Percentiles rank a stretch among this genome's conserved stretches.
Conservation (phyloP, 2,329 filamentous ascomycete species). For the Paraconiothyrium brasiliense region DNA sequence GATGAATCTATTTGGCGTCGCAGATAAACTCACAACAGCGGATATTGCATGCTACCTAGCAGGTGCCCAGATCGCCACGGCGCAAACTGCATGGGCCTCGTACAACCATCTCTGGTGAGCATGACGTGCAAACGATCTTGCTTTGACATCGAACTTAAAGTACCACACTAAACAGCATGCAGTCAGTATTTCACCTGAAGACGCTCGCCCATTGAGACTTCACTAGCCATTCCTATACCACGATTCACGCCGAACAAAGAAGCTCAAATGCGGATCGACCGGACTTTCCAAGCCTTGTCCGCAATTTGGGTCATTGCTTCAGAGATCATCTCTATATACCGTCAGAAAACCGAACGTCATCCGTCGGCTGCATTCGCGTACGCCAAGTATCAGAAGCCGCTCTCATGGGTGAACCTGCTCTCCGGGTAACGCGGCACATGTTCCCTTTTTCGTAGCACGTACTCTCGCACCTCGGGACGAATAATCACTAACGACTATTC, state of each 20-base stretch:
- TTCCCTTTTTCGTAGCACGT: constrained; percentile 5
- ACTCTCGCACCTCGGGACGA: not conserved
- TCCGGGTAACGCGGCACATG: not conserved
- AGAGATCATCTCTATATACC: not conserved
- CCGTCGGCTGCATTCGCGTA: constrained; percentile 9
- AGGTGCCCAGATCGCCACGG: not conserved
- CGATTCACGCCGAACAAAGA: not conserved
- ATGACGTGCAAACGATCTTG: not conserved
- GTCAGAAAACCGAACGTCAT: not conserved
- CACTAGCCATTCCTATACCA: not conserved
- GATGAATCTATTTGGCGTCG: constrained; percentile 6
- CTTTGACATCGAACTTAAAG: not conserved
- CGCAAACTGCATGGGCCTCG: constrained; percentile 9
- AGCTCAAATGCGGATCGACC: not conserved
- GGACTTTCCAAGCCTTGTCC: not conserved
- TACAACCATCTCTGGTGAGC: constrained; percentile 11
- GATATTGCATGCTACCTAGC: not conserved
- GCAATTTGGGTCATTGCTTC: not conserved
- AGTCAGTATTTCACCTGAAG: not conserved
- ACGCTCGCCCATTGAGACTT: not conserved
- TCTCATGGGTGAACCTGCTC: constrained; percentile 5
- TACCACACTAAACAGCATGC: not conserved
- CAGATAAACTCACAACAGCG: not conserved
- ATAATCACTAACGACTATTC: not conserved
- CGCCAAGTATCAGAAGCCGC: constrained; percentile 5